A percentile compares a stretch with the other conserved stretches of the same genome.
Conservation (phyloP, 2,329 filamentous ascomycete species). For the Talaromyces amestolkiae region DNA sequence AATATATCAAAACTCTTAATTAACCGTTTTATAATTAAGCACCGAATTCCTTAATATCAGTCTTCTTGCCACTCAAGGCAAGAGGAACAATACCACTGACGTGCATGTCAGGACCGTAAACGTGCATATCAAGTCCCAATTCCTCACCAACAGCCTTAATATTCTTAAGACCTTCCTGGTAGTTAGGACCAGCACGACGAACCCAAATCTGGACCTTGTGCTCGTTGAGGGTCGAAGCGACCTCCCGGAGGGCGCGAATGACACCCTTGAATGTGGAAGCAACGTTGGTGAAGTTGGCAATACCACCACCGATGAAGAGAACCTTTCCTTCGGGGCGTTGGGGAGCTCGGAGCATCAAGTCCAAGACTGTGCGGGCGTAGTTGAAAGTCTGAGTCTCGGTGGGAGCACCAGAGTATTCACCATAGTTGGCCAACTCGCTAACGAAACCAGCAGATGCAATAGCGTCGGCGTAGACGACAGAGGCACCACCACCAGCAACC, state of each 20-base stretch:
- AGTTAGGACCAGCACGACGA: constrained; percentile 86
- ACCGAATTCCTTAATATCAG: constrained; percentile 61
- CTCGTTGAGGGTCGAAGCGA: constrained; percentile 79
- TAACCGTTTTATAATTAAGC: constrained; percentile 16
- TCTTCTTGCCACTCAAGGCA: constrained; percentile 67
- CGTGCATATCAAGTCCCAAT: constrained; percentile 93
- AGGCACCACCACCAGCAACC: constrained; percentile 98
- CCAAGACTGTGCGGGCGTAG: constrained; percentile 94
- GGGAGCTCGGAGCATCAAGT: constrained; percentile 94
- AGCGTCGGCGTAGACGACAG: constrained; percentile 97
- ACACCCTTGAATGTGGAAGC: constrained; percentile 99
- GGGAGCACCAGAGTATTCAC: constrained; percentile 98
- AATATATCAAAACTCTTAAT: not conserved
- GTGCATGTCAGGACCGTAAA: constrained; percentile 76
- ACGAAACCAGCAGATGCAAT: constrained; percentile 96
- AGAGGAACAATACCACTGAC: constrained; percentile 95
- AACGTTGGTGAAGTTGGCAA: constrained; percentile 99
- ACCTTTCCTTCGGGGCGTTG: constrained; percentile 88
- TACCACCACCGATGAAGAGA: constrained; percentile 98
- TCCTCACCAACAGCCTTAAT: constrained; percentile 96
- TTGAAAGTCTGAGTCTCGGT: constrained; percentile 99
- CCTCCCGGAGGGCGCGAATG: constrained; percentile 91
- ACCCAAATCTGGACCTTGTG: constrained; percentile 99
- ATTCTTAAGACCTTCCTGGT: constrained; percentile 99
- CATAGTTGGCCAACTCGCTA: constrained; percentile 97